Base-by-base conservation (phyloP, 768 basidiomycete genomes). In the Boletus vermiculosoides region DNA sequence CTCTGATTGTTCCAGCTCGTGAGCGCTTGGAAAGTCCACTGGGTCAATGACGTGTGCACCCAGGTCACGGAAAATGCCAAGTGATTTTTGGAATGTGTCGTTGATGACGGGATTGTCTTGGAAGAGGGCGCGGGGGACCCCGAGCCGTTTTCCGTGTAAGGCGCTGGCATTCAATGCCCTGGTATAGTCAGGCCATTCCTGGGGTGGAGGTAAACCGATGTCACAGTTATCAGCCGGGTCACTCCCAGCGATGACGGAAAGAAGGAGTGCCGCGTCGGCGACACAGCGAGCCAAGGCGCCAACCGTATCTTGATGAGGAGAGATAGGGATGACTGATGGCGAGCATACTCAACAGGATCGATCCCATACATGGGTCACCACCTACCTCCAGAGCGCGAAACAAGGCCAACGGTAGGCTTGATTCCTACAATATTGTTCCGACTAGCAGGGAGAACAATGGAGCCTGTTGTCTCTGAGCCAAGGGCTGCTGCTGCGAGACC, bases 31-130 rank as follows among this genome's bases (percentile, higher is more conserved):
- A 22, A 87, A 71, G 59, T 86, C 83, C 1, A 84, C 83, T 0
- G 85, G 84, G 63, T 88, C 86, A 4, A 87, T 73, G 20, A 88
- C 70, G 10, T 66, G 71, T 16, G 79, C 79, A 12, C 79, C 81
- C 9, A 79, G 67, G 2, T 56, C 50, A 34, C 71, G 67, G 40
- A 82, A 68, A 9, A 69, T 65, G 39, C 71, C 72, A 23, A 82
- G 58, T 4, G 77, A 73, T 16, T 64, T 69, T 15, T 77, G 66
- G 63, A 81, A 81, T 8, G 72, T 65, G 6, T 74, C 57, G 7
- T 73, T 52, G 37, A 74, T 66, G 20, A 66, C 50, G 9, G 59
- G n/a, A 31, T 66, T 40, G 1, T 63, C 57, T 22, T 57, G 58
- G n/a, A 70, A 50, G 50, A 76, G 70, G 18, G 53, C 56, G 9